Evolutionary conservation across 371 early-diverging fungal genomes (phyloP), one percentile per base, ranked within the genome.

Genomic region (Funneliformis caledonium): DNA sequence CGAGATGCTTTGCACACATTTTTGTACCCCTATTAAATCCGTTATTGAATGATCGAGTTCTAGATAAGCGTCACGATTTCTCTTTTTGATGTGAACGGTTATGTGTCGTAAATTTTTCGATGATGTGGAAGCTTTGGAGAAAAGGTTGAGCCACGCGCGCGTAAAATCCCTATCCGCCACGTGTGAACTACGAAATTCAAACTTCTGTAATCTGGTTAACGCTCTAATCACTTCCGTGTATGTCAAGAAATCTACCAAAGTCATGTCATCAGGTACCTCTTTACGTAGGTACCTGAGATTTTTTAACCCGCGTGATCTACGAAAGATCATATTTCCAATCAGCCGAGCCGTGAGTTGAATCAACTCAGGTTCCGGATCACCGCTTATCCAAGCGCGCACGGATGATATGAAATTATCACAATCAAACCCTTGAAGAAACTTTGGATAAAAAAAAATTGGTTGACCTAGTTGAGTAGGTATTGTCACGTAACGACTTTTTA

Each of bases 381-480:
- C 56, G 19, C 2, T 0, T 19, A 56, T 16, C 56, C 56, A 56
- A 56, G 56, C 4, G 6, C 5, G 56, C 14, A 56, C 19, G 14
- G 56, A 56, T 56, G 56, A 56, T 19, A 56, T 56, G 19, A 56
- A 56, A 56, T 19, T 19, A 56, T 70, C 22, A 70, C 26, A 70
- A 43, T 70, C 43, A 12, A 70, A 22, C 11, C 19, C 9, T 42
- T 45, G 43, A 11, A 70, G 26, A 22, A 47, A 70, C 8, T 22
- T 10, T 12, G 70, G 70, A 70, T 70, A 70, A 22, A 47, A 45
- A 70, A 70, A 42, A 12, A n/a, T n/a, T 26, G 70, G 45, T 47
- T 12, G 48, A 56, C 0, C 19, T 45, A 22, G 22, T 12, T 42
- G 33, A 33, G 14, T 4, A 22, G 45, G 70, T 11, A 70, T 43